phyloP scores from a whole-genome alignment of 495 filamentous ascomycete species.

The Chlorociboria aeruginascens region DNA sequence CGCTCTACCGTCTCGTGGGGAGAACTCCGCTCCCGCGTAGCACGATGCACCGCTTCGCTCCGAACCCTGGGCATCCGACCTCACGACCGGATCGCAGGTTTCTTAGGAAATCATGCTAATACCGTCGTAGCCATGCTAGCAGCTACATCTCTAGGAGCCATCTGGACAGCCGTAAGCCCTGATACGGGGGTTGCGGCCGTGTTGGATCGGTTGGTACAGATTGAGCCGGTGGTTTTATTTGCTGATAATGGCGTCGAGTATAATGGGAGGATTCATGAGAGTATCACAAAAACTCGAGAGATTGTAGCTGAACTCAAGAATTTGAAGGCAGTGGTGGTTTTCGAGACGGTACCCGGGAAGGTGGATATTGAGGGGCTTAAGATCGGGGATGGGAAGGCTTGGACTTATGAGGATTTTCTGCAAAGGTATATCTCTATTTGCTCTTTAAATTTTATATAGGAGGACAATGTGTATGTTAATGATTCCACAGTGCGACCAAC shows the following conservation, averaged over 20 bases:
- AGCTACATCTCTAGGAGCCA: conserved; percentile 48
- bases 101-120: conserved; percentile 57
- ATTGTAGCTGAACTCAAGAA: conserved; percentile 47
- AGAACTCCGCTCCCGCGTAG: conserved; percentile 43
- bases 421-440: conserved; percentile 44
- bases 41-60: conserved; percentile 44
- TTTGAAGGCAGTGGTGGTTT: conserved; percentile 55
- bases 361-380: conserved; percentile 42
- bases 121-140: conserved; percentile 55
- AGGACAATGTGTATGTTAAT: neutral
- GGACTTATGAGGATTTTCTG: conserved; percentile 43
- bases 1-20: conserved; percentile 46
- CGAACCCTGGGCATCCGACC: conserved; percentile 43
- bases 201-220: conserved; percentile 58
- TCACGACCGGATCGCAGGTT: conserved; percentile 62
- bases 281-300: conserved; percentile 55
- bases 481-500: neutral
- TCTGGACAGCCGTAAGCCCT: conserved; percentile 60
- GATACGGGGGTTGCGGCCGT: conserved; percentile 71
- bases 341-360: conserved; percentile 45
- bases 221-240: conserved; percentile 57
- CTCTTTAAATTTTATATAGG: neutral
- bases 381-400: conserved; percentile 15
- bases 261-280: conserved; percentile 59
- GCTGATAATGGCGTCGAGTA: conserved; percentile 67